phyloP scores from a whole-genome alignment of 768 basidiomycete genomes.

The Collybia mongolica region DNA sequence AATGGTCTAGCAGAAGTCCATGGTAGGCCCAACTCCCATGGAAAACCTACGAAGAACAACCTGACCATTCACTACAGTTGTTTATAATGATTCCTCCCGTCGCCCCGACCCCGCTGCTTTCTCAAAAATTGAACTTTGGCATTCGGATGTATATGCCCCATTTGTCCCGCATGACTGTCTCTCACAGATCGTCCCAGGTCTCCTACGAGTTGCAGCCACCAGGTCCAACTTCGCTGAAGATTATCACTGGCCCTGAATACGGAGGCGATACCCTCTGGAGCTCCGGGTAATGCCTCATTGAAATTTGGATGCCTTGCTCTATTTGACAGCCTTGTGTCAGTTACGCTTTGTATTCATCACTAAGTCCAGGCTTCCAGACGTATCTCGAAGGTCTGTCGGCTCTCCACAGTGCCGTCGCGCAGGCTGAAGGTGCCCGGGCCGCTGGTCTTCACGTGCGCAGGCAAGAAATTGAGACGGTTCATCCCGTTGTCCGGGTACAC shows the following conservation, averaged over 20 bases:
- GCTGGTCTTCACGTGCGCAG: constrained; percentile 72
- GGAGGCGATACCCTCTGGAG: constrained; percentile 85
- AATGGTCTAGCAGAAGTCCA: constrained; percentile 78
- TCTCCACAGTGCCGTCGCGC: constrained; percentile 74
- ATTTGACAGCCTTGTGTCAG: constrained; percentile 28
- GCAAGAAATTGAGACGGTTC: constrained; percentile 64
- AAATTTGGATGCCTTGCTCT: not conserved
- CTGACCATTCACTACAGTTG: too few species aligned
- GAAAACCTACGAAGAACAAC: too few species aligned
- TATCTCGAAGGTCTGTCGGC: constrained; percentile 76
- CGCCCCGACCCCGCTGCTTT: constrained; percentile 66
- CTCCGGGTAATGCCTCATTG: constrained; percentile 53
- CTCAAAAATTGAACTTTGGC: constrained; percentile 76
- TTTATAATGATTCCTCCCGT: constrained; percentile 61
- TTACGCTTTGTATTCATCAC: constrained; percentile 80
- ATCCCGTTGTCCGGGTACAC: constrained; percentile 83
- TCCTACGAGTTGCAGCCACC: constrained; percentile 86
- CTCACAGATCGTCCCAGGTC: constrained; percentile 28
- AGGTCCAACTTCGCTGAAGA: constrained; percentile 71
- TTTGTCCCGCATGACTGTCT: not conserved
- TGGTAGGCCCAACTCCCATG: constrained; percentile 34
- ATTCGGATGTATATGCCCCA: constrained; percentile 60
- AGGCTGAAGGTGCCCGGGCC: constrained; percentile 72
- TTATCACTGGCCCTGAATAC: constrained; percentile 65
- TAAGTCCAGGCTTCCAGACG: constrained; percentile 71